These are phyloP conservation scores for Musa acuminata DNA, from an alignment of 176 grass and related monocot species.

Conservation along the genomic window DNA sequence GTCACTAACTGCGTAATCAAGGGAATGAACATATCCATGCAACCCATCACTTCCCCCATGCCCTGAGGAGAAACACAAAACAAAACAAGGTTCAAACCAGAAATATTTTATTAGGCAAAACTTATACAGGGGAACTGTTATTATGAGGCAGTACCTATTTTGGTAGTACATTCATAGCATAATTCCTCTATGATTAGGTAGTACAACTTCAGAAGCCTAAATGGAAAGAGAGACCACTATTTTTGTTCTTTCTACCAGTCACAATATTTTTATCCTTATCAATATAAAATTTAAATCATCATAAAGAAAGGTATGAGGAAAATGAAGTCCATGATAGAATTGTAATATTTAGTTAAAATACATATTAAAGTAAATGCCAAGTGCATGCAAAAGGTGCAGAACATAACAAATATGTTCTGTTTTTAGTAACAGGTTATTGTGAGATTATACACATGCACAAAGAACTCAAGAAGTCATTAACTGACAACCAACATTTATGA, in stretches of 20 bases:
- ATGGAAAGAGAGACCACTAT: too few species aligned
- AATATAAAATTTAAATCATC: too few species aligned
- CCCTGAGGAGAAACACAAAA: conserved; percentile 34
- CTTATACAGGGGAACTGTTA: neutral
- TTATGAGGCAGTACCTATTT: neutral
- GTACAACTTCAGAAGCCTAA: too few species aligned
- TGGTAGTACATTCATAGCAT: too few species aligned
- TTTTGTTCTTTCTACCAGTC: too few species aligned
- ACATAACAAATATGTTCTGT: neutral
- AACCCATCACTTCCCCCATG: conserved; percentile 84
- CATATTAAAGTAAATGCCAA: too few species aligned
- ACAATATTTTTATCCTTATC: too few species aligned
- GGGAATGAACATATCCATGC: conserved; percentile 91
- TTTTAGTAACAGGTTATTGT: neutral
- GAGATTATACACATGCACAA: too few species aligned
- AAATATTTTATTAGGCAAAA: neutral
- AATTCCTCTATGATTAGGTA: too few species aligned
- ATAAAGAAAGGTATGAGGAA: too few species aligned
- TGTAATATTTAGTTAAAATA: too few species aligned
- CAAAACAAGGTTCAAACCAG: conserved; percentile 6
- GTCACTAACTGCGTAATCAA: conserved; percentile 62
- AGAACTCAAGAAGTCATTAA: neutral
- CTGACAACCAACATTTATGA: neutral
- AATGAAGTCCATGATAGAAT: too few species aligned
- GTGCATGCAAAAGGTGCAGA: neutral